Evolutionary conservation across 495 filamentous ascomycete genomes (phyloP).

Genomic region (Xylaria nigripes): DNA sequence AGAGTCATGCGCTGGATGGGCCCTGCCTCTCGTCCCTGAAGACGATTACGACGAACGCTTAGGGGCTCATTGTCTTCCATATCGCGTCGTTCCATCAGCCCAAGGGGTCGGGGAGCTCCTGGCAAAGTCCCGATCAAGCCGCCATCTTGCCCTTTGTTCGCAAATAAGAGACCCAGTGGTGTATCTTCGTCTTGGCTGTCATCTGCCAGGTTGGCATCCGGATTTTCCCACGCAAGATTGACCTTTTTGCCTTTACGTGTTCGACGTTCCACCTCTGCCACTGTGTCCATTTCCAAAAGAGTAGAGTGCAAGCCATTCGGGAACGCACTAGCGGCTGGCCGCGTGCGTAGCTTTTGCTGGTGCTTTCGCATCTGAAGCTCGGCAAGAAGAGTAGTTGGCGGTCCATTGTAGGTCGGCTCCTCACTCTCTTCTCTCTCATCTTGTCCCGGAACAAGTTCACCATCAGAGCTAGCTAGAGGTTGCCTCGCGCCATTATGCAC

Average conservation of each 20-base stretch:
- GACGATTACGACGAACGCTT: slow-evolving; percentile 65
- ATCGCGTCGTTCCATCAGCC: slow-evolving; percentile 75
- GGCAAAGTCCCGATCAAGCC: slow-evolving; percentile 46
- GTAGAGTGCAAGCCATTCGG: slow-evolving; percentile 81
- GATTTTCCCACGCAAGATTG: slow-evolving; percentile 84
- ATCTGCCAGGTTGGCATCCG: slow-evolving; percentile 31
- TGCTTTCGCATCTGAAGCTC: slow-evolving; percentile 86
- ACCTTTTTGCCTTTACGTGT: slow-evolving; percentile 64
- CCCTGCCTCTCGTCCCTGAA: slow-evolving; percentile 48
- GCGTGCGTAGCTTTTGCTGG: slow-evolving; percentile 66
- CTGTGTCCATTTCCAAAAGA: slow-evolving; percentile 80
- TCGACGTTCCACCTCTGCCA: slow-evolving; percentile 77
- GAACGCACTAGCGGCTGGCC: slow-evolving; percentile 55
- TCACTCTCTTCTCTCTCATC: slow-evolving; percentile 35
- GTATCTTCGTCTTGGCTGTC: slow-evolving; percentile 61
- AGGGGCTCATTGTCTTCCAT: slow-evolving; percentile 90
- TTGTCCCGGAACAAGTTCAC: slow-evolving; percentile 31
- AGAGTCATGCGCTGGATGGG: slow-evolving; percentile 35
- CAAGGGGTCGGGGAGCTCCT: slow-evolving; percentile 58
- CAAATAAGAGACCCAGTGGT: slow-evolving; percentile 73
- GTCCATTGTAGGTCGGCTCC: slow-evolving; percentile 48
- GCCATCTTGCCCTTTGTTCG: slow-evolving; percentile 46
- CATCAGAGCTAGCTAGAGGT: slow-evolving; percentile 19
- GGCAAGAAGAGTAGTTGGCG: slow-evolving; percentile 83
- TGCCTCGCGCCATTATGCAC: slow-evolving; percentile 28